These are phyloP conservation scores for Blastomyces parvus DNA, from an alignment of 2,329 filamentous ascomycete genomes.

Conservation along the genomic window DNA sequence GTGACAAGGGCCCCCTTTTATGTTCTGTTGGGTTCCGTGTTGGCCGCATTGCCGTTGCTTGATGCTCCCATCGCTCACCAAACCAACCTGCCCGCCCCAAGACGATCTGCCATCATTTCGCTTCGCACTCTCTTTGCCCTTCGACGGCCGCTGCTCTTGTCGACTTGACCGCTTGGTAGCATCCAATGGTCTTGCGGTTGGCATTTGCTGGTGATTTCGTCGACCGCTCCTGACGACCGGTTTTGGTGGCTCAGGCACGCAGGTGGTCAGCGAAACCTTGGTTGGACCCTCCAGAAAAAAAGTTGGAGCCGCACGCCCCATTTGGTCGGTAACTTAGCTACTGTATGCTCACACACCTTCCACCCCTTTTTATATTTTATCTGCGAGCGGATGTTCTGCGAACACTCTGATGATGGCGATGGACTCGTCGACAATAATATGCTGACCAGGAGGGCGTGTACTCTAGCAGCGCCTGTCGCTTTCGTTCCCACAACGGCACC, in stretches of 20 bases:
- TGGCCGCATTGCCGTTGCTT: not conserved
- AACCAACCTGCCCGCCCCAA: not conserved
- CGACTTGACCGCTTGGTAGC: not conserved
- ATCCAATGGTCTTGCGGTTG: constrained; percentile 5
- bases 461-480: not conserved
- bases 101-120: not conserved
- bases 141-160: not conserved
- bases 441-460: not conserved
- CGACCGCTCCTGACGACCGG: not conserved
- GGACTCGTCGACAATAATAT: not conserved
- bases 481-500: not conserved
- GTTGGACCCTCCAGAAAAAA: not conserved
- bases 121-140: not conserved
- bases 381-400: not conserved
- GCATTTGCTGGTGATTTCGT: not conserved
- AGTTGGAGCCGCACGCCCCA: not conserved
- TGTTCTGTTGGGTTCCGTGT: not conserved
- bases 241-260: constrained; percentile 4
- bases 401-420: not conserved
- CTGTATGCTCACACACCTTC: not conserved
- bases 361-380: not conserved
- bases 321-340: not conserved
- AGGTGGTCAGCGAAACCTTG: not conserved
- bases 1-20: not conserved
- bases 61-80: not conserved